Conservation (phyloP, 805 yeast genomes). For the Suhomyces prunicola region DNA sequence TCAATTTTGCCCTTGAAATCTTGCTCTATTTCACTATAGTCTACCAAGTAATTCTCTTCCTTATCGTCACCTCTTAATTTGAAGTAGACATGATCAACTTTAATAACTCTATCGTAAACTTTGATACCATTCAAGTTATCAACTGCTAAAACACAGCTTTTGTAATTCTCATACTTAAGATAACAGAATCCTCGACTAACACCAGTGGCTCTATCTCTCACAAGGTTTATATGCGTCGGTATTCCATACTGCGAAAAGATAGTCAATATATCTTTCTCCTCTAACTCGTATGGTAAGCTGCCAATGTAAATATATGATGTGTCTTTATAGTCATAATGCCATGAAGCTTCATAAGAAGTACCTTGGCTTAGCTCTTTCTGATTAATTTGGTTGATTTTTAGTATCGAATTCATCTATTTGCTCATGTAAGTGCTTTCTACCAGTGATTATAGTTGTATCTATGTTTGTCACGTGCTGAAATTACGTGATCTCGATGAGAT, state of each 20-base stretch:
- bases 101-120: conserved; percentile 46
- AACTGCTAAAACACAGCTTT: conserved; percentile 78
- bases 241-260: conserved; percentile 88
- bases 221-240: conserved; percentile 71
- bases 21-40: conserved; percentile 19
- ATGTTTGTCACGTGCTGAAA: neutral
- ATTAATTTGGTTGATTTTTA: conserved; percentile 54
- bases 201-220: conserved; percentile 60
- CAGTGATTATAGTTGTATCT: neutral
- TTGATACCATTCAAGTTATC: conserved; percentile 78
- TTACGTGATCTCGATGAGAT: conserved; percentile 5
- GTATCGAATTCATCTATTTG: conserved; percentile 33
- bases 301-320: conserved; percentile 80
- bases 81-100: conserved; percentile 73
- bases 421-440: neutral
- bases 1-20: conserved; percentile 2
- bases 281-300: conserved; percentile 57
- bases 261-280: conserved; percentile 71
- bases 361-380: conserved; percentile 64
- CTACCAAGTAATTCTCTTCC: conserved; percentile 41
- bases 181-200: conserved; percentile 74
- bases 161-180: conserved; percentile 76
- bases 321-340: conserved; percentile 85
- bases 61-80: conserved; percentile 51
- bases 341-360: conserved; percentile 62